Conservation (phyloP, 805 yeast species). For the Pachysolen tannophilus region DNA sequence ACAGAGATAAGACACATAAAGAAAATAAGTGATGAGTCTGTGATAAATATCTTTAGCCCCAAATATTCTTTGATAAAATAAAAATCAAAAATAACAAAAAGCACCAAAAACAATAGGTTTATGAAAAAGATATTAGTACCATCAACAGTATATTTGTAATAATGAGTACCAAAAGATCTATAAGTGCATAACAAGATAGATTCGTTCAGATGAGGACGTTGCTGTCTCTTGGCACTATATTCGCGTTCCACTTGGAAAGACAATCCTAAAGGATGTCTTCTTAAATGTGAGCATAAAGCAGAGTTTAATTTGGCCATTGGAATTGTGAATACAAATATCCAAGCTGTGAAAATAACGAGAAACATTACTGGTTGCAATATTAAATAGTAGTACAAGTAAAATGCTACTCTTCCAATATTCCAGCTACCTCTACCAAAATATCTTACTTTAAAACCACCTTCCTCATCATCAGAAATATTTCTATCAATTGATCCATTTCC, state of each 20-base stretch:
- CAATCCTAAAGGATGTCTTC: conserved; percentile 88
- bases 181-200: conserved; percentile 80
- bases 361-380: conserved; percentile 61
- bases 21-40: conserved; percentile 63
- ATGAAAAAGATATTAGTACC: conserved; percentile 93
- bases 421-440: conserved; percentile 89
- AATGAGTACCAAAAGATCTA: conserved; percentile 85
- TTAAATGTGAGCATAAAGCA: conserved; percentile 65
- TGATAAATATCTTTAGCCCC: conserved; percentile 32
- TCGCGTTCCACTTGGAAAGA: conserved; percentile 56
- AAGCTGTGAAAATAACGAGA: conserved; percentile 50
- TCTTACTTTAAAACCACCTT: conserved; percentile 29
- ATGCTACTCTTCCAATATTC: conserved; percentile 75
- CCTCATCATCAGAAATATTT: conserved; percentile 14
- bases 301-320: conserved; percentile 84
- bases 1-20: conserved; percentile 73
- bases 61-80: conserved; percentile 48
- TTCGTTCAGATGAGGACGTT: conserved; percentile 19
- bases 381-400: conserved; percentile 63
- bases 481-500: conserved; percentile 1
- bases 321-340: conserved; percentile 82
- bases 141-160: conserved; percentile 92
- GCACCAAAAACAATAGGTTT: conserved; percentile 70
- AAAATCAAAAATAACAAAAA: conserved; percentile 76
- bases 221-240: conserved; percentile 30